A percentile compares a stretch with the other conserved stretches of the same genome.
phyloP scores from a whole-genome alignment of 805 yeast species.

The Yarrowia yakushimensis region DNA sequence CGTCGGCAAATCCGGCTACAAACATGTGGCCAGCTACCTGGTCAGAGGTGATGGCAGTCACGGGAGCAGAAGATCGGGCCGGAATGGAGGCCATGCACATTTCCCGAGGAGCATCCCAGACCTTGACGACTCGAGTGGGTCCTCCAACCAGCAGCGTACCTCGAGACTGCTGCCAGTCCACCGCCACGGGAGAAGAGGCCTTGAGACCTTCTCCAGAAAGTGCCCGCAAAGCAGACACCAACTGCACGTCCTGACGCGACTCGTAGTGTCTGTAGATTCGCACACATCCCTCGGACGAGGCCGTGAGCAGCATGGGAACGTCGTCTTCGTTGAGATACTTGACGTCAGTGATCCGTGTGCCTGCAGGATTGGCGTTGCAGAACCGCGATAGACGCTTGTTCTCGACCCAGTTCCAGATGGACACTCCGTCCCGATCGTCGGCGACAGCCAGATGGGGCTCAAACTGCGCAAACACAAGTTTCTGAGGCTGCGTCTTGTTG shows the following conservation, averaged over 20 bases:
- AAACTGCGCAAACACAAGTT: conserved; percentile 81
- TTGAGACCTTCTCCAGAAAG: conserved; percentile 54
- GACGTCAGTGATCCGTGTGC: conserved; percentile 83
- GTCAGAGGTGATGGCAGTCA: conserved; percentile 86
- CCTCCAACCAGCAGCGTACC: conserved; percentile 92
- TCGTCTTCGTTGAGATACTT: conserved; percentile 92
- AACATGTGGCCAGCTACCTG: conserved; percentile 91
- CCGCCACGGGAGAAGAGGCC: conserved; percentile 44
- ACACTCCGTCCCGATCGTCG: conserved; percentile 78
- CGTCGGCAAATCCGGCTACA: conserved; percentile 90
- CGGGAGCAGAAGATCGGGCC: conserved; percentile 83
- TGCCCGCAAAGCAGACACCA: conserved; percentile 90
- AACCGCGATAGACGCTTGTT: conserved; percentile 60
- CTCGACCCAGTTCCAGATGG: conserved; percentile 84
- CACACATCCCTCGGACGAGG: conserved; percentile 93
- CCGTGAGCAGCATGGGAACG: conserved; percentile 74
- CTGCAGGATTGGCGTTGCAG: conserved; percentile 79
- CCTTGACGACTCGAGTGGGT: conserved; percentile 82
- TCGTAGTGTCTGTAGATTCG: conserved; percentile 78
- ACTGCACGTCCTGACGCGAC: conserved; percentile 49
- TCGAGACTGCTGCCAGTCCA: conserved; percentile 96
- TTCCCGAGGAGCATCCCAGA: conserved; percentile 98
- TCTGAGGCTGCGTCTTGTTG: conserved; percentile 75
- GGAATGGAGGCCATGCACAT: conserved; percentile 83
- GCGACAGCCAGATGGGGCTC: conserved; percentile 76